A percentile compares a stretch with the other conserved stretches of the same genome.
phyloP scores from a whole-genome alignment of 2,329 filamentous ascomycete genomes.

The Scortechinia acanthostroma region DNA sequence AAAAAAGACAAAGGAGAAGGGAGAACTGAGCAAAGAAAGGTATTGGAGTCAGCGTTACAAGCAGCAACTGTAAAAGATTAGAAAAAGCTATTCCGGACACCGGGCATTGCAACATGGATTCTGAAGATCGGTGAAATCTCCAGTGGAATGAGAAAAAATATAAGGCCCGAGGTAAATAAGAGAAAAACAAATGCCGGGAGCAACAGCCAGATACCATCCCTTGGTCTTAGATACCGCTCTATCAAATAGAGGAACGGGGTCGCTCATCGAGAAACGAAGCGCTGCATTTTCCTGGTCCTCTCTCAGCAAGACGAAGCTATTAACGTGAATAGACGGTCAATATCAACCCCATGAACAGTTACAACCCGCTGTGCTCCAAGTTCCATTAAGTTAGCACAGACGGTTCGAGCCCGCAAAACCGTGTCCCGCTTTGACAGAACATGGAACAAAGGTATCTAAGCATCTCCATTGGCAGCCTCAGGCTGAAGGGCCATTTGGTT shows the following conservation, averaged over 20 bases:
- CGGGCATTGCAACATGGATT: neutral
- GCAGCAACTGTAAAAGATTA: neutral
- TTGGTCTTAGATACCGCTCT: too few relatives aligned
- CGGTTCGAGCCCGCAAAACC: slow-evolving; percentile 18
- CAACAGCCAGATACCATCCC: neutral
- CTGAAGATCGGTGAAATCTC: neutral
- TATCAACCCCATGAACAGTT: slow-evolving; percentile 14
- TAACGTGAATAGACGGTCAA: slow-evolving; percentile 10
- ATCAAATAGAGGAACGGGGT: neutral
- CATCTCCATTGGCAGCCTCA: slow-evolving; percentile 23
- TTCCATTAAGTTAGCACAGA: slow-evolving; percentile 23
- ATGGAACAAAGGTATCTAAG: slow-evolving; percentile 18
- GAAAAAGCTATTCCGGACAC: neutral
- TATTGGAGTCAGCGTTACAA: slow-evolving; percentile 5
- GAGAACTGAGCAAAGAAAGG: slow-evolving; percentile 9
- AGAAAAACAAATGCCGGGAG: neutral
- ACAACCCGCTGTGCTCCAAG: slow-evolving; percentile 21
- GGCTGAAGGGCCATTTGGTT: too few relatives aligned
- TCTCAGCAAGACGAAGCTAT: slow-evolving; percentile 7
- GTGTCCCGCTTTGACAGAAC: slow-evolving; percentile 14
- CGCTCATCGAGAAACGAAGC: neutral
- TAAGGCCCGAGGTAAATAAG: neutral
- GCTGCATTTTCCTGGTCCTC: neutral
- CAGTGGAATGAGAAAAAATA: neutral
- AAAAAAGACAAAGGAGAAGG: slow-evolving; percentile 6